phyloP scores from a whole-genome alignment of 2,329 filamentous ascomycete species.

The Dothistroma pini region DNA sequence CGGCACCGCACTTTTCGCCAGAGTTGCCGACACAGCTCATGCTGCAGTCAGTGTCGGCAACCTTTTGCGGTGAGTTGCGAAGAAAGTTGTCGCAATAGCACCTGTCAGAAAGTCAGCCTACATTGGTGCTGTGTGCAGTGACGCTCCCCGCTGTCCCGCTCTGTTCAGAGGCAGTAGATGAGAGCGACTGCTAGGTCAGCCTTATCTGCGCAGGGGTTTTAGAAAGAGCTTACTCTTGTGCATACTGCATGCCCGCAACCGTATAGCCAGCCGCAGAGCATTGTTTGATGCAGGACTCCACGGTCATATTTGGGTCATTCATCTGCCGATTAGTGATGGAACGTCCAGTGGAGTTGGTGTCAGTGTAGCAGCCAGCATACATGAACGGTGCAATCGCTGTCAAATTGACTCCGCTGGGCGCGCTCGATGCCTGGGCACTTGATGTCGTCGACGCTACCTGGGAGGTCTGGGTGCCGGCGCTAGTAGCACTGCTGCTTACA shows the following conservation, averaged over 20 bases:
- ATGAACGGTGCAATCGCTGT: constrained; percentile 22
- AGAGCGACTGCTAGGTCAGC: background rate
- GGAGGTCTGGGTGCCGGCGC: background rate
- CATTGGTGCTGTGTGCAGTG: too few relatives aligned
- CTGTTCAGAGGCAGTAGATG: too few relatives aligned
- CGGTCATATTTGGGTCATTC: constrained; percentile 20
- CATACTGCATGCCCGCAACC: constrained; percentile 35
- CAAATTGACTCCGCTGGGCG: constrained; percentile 21
- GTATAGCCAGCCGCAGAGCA: constrained; percentile 32
- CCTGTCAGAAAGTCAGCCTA: background rate
- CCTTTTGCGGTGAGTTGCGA: constrained; percentile 22
- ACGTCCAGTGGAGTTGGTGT: constrained; percentile 23
- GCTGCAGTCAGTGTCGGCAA: constrained; percentile 27
- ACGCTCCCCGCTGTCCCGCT: too few relatives aligned
- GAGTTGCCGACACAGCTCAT: constrained; percentile 31
- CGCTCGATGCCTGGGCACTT: constrained; percentile 19
- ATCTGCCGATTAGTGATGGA: constrained; percentile 15
- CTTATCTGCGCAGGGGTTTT: background rate
- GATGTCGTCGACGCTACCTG: constrained; percentile 1
- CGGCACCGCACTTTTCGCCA: constrained; percentile 32
- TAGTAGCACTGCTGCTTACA: background rate
- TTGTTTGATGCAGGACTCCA: constrained; percentile 28
- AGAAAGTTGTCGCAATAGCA: constrained; percentile 36
- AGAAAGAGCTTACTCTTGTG: background rate
- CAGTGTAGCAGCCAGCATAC: constrained; percentile 29